Conservation (phyloP, 257 asterid genomes). For the Solanum sparsipilum region DNA sequence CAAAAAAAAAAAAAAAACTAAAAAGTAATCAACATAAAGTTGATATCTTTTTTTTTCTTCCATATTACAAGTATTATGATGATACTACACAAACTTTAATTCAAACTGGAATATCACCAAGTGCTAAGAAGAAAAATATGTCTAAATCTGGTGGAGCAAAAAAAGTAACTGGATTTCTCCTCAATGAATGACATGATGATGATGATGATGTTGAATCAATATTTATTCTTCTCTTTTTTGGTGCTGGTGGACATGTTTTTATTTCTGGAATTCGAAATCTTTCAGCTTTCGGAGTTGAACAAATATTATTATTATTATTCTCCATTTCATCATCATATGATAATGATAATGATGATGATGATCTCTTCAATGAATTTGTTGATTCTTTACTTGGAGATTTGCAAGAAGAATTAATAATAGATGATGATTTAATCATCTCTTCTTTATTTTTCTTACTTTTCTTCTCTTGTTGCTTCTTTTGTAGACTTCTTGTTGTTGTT, state of each 20-base stretch:
- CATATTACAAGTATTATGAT: neutral
- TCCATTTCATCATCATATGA: neutral
- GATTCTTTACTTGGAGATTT: slow-evolving; percentile 10
- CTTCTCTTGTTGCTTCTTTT: slow-evolving; percentile 2
- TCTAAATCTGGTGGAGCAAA: slow-evolving; percentile 69
- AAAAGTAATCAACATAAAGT: neutral
- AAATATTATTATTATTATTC: slow-evolving; percentile 13
- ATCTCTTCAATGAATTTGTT: neutral
- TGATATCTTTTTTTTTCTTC: neutral
- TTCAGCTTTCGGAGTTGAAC: slow-evolving; percentile 57
- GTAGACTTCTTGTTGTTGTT: neutral
- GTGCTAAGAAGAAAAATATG: slow-evolving; percentile 47
- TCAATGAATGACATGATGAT: slow-evolving; percentile 15
- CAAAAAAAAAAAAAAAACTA: neutral
- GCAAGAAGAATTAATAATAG: neutral
- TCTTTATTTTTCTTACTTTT: slow-evolving; percentile 15
- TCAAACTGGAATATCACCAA: slow-evolving; percentile 46
- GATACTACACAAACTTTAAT: neutral
- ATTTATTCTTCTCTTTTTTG: slow-evolving; percentile 42
- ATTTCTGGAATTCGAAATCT: slow-evolving; percentile 56
- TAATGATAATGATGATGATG: neutral
- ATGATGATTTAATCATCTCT: neutral
- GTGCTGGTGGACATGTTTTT: slow-evolving; percentile 74
- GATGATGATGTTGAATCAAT: neutral
- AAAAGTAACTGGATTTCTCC: slow-evolving; percentile 31